These are phyloP conservation scores for Aspergillus sp. DNA, from an alignment of 2,329 filamentous ascomycete genomes.

Conservation along the genomic window DNA sequence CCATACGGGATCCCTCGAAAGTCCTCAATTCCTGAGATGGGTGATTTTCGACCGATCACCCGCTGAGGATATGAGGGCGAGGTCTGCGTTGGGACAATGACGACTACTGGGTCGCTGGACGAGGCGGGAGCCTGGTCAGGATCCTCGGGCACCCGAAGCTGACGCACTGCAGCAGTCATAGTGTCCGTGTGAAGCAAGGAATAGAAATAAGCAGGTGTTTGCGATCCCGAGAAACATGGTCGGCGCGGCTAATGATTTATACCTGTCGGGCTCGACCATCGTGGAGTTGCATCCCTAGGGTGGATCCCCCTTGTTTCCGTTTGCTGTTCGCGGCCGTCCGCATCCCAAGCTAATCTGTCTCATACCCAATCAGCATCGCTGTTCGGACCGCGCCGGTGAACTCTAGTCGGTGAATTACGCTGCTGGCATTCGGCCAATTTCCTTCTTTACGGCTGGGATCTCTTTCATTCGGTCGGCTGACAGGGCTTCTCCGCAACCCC, in stretches of 20 bases:
- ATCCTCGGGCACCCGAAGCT: not conserved
- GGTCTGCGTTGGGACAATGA: not conserved
- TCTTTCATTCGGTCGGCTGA: not conserved
- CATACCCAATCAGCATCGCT: not conserved
- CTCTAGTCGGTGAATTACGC: not conserved
- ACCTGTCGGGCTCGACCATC: not conserved
- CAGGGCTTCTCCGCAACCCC: constrained; percentile 1
- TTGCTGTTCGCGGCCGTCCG: not conserved
- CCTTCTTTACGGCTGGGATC: not conserved
- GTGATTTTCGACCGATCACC: not conserved
- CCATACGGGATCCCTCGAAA: constrained; percentile 5
- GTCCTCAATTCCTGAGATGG: constrained; percentile 4
- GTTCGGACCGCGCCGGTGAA: not conserved
- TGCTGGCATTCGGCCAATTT: not conserved
- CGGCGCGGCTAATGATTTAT: constrained; percentile 5
- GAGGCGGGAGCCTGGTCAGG: not conserved
- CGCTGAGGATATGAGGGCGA: not conserved
- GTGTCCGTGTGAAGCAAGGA: not conserved
- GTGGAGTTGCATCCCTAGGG: not conserved
- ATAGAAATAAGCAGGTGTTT: not conserved
- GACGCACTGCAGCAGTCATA: not conserved
- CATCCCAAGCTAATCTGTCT: not conserved
- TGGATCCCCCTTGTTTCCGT: not conserved
- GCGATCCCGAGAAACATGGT: not conserved
- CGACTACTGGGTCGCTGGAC: not conserved